Base-by-base conservation (phyloP, 768 basidiomycete genomes). In the Podaxis sp. region DNA sequence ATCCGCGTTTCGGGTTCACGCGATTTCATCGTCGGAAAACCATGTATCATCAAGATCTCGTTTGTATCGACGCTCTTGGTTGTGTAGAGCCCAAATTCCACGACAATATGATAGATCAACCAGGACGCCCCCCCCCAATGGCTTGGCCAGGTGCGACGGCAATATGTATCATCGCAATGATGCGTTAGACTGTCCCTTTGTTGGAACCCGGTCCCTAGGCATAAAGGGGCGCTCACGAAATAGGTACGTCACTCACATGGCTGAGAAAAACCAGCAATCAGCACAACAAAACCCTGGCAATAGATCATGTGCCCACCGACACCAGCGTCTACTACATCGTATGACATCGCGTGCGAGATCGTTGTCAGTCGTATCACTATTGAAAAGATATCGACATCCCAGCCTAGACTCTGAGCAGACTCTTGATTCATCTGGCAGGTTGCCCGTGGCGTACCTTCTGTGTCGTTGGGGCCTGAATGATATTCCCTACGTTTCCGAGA, bases 131-230 rank as follows among this genome's bases (percentile, higher is more conserved):
- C 26, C 26, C 57, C 44, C 38, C 22, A 8, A 46, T 26, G 17
- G 20, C 22, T 62, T 33, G 33, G 33, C 60, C 60, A 62, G 60
- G 60, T 38, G 55, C 60, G 38, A 33, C 58, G 30, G 46, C 11
- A 50, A 50, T 41, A 61, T 54, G 40, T 55, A 53, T 53, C 60
- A 54, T 38, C 6, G 30, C 40, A 33, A 48, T 26, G 36, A 28
- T 48, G 17, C 33, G 13, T 44, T 26, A 28, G 40, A 46, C 28
- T 24, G 40, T 58, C 28, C 46, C 48, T 22, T 28, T 20, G 7
- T 49, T 40, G 58, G 44, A 13, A 26, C 30, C 46, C 28, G 17
- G 50, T 40, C 28, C 37, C 33, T 8, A 11, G n/a, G 33, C 56
- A 46, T 24, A 38, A 38, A 56, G 54, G 37, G 38, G 20, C 20